phyloP scores from a whole-genome alignment of 345 rosid genomes.

The Odontarrhena argentea region DNA sequence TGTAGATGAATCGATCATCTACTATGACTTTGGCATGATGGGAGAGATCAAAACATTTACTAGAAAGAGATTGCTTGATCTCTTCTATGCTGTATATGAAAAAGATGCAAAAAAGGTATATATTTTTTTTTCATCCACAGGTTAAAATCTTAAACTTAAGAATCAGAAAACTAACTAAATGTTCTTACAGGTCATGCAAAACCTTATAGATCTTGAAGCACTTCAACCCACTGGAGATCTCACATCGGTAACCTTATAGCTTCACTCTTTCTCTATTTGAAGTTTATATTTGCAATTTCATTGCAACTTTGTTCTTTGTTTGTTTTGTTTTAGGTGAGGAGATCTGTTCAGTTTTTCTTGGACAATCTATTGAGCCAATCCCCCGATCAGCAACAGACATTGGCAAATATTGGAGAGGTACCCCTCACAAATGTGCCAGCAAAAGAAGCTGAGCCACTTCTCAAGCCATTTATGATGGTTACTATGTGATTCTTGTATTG shows the following conservation, averaged over 20 bases:
- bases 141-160: slow-evolving; percentile 28
- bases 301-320: not conserved
- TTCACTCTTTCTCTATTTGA: slow-evolving; percentile 24
- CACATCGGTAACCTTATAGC: slow-evolving; percentile 59
- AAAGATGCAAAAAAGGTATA: slow-evolving; percentile 90
- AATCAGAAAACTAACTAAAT: slow-evolving; percentile 31
- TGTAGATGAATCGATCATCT: slow-evolving; percentile 76
- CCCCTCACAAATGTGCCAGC: slow-evolving; percentile 7
- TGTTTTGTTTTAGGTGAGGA: slow-evolving; percentile 65
- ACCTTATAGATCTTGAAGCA: slow-evolving; percentile 86
- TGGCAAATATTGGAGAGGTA: slow-evolving; percentile 94
- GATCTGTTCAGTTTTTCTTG: slow-evolving; percentile 92
- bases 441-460: slow-evolving; percentile 13
- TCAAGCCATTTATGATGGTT: slow-evolving; percentile 1
- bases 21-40: slow-evolving; percentile 99
- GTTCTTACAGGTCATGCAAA: slow-evolving; percentile 67
- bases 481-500: slow-evolving; percentile 7
- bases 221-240: slow-evolving; percentile 96
- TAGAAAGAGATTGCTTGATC: slow-evolving; percentile 79
- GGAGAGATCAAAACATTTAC: slow-evolving; percentile 95
- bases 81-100: slow-evolving; percentile 88
- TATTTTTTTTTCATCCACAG: not conserved
- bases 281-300: slow-evolving; percentile 15
- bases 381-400: slow-evolving; percentile 88
- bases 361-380: slow-evolving; percentile 74